Conservation (phyloP, 1,284 basidiomycete genomes). For the Hypsizygus ulmarius region DNA sequence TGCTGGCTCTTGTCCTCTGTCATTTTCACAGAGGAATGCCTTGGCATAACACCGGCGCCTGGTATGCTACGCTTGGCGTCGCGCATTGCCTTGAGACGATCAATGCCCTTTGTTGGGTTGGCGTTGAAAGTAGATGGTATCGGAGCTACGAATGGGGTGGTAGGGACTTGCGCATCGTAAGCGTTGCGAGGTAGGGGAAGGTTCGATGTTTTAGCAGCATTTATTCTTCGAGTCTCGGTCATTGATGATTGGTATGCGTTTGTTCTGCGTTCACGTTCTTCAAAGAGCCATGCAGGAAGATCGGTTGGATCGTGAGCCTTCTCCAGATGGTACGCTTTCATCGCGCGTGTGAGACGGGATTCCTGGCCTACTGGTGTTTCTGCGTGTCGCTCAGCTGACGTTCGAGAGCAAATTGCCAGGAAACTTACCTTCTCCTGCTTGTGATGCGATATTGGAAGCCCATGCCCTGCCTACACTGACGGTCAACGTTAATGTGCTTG, state of each 20-base stretch:
- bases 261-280: slow-evolving; percentile 47
- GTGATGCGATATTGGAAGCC: slow-evolving; percentile 41
- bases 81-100: slow-evolving; percentile 51
- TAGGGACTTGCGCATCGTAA: slow-evolving; percentile 29
- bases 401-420: not conserved
- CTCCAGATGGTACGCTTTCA: slow-evolving; percentile 65
- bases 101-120: slow-evolving; percentile 39
- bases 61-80: slow-evolving; percentile 45
- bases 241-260: slow-evolving; percentile 9
- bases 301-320: slow-evolving; percentile 57
- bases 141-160: slow-evolving; percentile 7
- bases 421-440: slow-evolving; percentile 48
- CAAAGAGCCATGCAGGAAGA: slow-evolving; percentile 68
- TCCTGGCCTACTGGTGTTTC: slow-evolving; percentile 59
- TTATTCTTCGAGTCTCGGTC: slow-evolving; percentile 9
- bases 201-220: slow-evolving; percentile 10
- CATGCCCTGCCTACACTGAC: slow-evolving; percentile 58
- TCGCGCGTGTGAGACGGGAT: slow-evolving; percentile 57
- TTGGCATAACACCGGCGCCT: slow-evolving; percentile 3
- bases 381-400: slow-evolving; percentile 22
- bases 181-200: slow-evolving; percentile 35
- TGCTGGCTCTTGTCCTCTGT: slow-evolving; percentile 10
- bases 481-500: slow-evolving; percentile 52
- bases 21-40: slow-evolving; percentile 1
- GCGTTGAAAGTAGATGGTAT: slow-evolving; percentile 14